Evolutionary conservation across 805 yeast species (phyloP), one percentile per base, ranked within the genome.

Genomic region (Yarrowia sp.): DNA sequence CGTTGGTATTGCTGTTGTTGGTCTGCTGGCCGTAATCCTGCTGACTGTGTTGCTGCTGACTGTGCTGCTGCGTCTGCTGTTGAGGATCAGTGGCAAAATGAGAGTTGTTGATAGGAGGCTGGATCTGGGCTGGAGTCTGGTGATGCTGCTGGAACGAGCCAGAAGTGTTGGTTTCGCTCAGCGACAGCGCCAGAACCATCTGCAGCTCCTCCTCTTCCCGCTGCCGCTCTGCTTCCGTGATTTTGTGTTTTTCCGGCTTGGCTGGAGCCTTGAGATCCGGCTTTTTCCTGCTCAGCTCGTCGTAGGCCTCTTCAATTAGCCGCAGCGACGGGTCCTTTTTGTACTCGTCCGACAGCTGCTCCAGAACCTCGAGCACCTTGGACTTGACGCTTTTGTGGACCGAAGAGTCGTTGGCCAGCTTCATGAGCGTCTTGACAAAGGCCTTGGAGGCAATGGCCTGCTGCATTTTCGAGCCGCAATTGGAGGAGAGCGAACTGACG

Each of bases 121-220:
- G 48, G 19, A 43, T 7, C 30, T 61, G 54, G 8, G 10, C 24
- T 10, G 3, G 38, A 4, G n/a, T n/a, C 64, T 46, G 54, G 14
- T 61, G 56, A 16, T 30, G 21, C 26, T 22, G 40, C 40, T 64
- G 59, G 54, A 46, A 54, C 12, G 58, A 32, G 35, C 40, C 43
- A 1, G 67, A 28, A 26, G 43, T 36, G 67, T 81, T 82, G 3
- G 54, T 26, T 68, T 90, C 96, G 59, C 83, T 80, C 49, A 90
- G 76, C 0, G 97, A 91, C 56, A 90, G 72, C 66, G 85, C 88
- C 67, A 92, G 79, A 0, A 89, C 97, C 67, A 86, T 81, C 70
- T 85, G 87, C 52, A 93, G 77, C 68, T 91, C 96, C 61, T 86
- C 89, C 54, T 95, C 97, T 68, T 93, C 98, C 24, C 80, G 77